These are phyloP conservation scores for Arthrobotrys megalospora DNA, from an alignment of 2,329 filamentous ascomycete species.

Conservation along the genomic window DNA sequence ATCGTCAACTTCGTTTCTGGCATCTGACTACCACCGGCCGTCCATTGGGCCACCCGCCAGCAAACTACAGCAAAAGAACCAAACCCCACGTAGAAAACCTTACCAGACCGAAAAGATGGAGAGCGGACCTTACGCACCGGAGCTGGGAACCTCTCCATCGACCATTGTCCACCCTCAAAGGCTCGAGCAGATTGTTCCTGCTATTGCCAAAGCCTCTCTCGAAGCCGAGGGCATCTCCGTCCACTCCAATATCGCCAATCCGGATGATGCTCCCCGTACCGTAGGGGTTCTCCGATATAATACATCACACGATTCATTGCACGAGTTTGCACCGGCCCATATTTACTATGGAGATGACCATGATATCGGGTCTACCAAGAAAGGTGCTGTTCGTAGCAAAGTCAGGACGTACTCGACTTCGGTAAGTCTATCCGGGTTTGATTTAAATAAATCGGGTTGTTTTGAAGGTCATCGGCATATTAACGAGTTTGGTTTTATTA, in stretches of 20 bases:
- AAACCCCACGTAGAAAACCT: not conserved
- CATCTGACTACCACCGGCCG: not conserved
- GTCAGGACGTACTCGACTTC: conserved; percentile 59
- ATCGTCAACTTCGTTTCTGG: not conserved
- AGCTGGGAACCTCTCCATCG: conserved; percentile 55
- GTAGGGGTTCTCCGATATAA: conserved; percentile 60
- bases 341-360: conserved; percentile 59
- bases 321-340: conserved; percentile 57
- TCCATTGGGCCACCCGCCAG: not conserved
- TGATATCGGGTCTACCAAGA: conserved; percentile 53
- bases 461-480: too few relatives aligned
- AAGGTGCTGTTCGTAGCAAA: conserved; percentile 53
- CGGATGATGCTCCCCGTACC: conserved; percentile 35
- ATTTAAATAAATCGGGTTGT: not conserved
- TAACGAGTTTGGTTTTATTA: not conserved
- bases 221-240: conserved; percentile 51
- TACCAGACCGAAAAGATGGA: conserved; percentile 37
- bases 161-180: conserved; percentile 49
- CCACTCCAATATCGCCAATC: conserved; percentile 33
- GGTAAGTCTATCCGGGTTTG: conserved; percentile 35
- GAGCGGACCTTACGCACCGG: conserved; percentile 56
- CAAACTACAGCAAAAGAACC: not conserved
- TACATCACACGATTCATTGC: conserved; percentile 58
- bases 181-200: conserved; percentile 52
- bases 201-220: conserved; percentile 50